Evolutionary conservation across 306 rosid species (phyloP), one percentile per base, ranked within the genome.

Genomic region (Canavalia ensiformis): DNA sequence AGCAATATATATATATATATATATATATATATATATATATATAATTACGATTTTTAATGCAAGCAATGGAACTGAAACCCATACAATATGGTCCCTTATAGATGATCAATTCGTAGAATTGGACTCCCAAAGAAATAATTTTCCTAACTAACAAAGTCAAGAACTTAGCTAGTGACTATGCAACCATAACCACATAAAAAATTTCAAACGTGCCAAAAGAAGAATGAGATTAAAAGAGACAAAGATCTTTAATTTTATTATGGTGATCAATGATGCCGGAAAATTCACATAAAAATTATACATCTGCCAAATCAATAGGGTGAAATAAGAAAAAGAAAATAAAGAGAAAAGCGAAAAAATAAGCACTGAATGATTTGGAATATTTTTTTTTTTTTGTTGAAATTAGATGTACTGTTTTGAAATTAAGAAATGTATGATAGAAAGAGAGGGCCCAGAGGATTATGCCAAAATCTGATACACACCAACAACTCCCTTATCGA

Each of bases 401-500:
- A 82, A 57, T 44, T 56, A 0, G 6, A 1, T 68, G 4, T 39
- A 9, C 10, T 67, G 2, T 52, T 41, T 73, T 46, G 52, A 62
- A 41, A 68, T n/a, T 12, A 76, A 81, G 71, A 70, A 59, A 59
- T 71, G 34, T 54, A 72, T 34, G 33, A 13, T 1, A 71, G 31
- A 41, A 34, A 34, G 51, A 67, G 30, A 83, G 80, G 81, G 59
- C 83, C 87, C 87, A 72, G 4, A 18, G 44, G 64, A 81, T 73
- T 73, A 77, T 74, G 30, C 88, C 82, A 87, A 84, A 77, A 81
- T 87, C 2, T 72, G 55, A 84, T 33, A 67, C 33, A 76, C 60
- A 87, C 79, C 79, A 84, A 81, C 71, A 78, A 87, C 77, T 84
- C 82, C 86, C 86, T 77, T 68, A 63, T 74, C 81, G 35, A 84